Evolutionary conservation across 179 eudicot genomes (phyloP), one percentile per base, ranked within the genome.

Genomic region (Gypsophila paniculata): DNA sequence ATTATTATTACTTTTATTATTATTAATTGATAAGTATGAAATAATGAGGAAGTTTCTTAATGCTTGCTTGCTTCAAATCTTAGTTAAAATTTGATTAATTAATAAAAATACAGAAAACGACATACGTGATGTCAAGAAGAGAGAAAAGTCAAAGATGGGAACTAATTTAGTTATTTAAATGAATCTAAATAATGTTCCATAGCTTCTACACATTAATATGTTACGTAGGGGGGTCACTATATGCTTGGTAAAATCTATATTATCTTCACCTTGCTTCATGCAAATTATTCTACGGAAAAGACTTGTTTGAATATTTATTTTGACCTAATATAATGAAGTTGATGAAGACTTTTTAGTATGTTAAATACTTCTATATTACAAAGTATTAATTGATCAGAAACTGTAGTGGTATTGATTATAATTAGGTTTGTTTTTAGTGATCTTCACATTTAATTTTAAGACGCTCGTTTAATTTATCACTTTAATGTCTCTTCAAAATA

Each of bases 251-350:
- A 69, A 69, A 74, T 61, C 7, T 61, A 75, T 39, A 69, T 69
- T 75, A 69, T 75, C 78, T 51, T 18, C 29, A 75, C 36, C 69
- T 63, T 52, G 38, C 64, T 76, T 63, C 65, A 64, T 58, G 71
- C 79, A 76, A 64, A 36, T 57, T 57, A 15, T 34, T 64, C 39
- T 64, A 49, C 49, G 1, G 49, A 32, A 52, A 61, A 55, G 19
- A n/a, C 36, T 21, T 44, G 49, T 65, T 55, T 54, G 71, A 55
- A 58, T 52, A 13, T 58, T 21, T 23, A 61, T 29, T 29, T 29
- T 29, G 66, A 53, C 72, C 21, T 61, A 11, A 39, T 29, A 29
- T 29, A 29, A 52, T 61, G 64, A 71, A 59, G 70, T 39, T 75
- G 61, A 72, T 46, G 0, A 72, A 44, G 75, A 39, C 67, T 32